A percentile compares a stretch with the other conserved stretches of the same genome.
Conservation (phyloP, 164 flowering plant genomes). For the Macadamia tetraphylla region DNA sequence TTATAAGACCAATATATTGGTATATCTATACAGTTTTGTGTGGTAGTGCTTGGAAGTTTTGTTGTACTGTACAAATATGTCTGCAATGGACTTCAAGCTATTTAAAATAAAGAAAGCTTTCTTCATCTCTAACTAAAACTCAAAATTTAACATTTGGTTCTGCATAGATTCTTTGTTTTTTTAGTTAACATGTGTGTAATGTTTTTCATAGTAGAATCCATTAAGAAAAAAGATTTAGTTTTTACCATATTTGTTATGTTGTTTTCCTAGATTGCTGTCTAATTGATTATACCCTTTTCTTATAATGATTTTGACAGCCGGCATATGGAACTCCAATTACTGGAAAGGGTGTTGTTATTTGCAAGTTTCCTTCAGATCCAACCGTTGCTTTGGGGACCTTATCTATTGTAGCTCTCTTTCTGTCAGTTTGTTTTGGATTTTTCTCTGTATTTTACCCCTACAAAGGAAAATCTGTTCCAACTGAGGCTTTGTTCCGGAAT, state of each 20-base stretch:
- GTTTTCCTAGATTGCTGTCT: neutral
- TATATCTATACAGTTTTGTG: too few species aligned
- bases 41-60: too few species aligned
- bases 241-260: neutral
- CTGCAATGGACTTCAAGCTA: too few species aligned
- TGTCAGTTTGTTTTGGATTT: constrained; percentile 36
- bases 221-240: neutral
- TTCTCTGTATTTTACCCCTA: constrained; percentile 60
- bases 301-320: constrained; percentile 37
- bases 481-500: constrained; percentile 50
- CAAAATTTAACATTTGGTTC: neutral
- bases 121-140: too few species aligned
- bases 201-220: too few species aligned
- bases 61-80: too few species aligned
- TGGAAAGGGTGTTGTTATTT: constrained; percentile 36
- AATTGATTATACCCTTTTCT: neutral
- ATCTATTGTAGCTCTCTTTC: constrained; percentile 34
- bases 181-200: neutral
- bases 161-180: neutral
- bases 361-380: constrained; percentile 67
- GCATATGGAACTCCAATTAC: constrained; percentile 39
- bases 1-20: too few species aligned
- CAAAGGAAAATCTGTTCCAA: constrained; percentile 64
- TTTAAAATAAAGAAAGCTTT: too few species aligned
- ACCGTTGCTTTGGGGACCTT: constrained; percentile 50